Base-by-base conservation (phyloP, 2,329 filamentous ascomycete species). In the Fusarium scirpi region DNA sequence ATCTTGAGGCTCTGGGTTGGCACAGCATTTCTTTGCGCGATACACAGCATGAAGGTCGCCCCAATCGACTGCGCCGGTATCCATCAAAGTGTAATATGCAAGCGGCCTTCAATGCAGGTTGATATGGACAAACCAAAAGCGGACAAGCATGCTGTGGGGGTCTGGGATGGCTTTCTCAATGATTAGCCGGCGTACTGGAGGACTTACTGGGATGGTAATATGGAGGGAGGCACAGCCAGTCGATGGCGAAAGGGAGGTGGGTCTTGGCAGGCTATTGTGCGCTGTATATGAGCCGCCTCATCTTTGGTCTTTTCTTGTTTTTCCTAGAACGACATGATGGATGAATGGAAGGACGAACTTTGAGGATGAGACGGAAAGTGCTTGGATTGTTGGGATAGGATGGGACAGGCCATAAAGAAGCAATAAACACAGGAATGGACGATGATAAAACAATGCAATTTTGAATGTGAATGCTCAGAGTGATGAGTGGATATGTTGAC, bases 51-150 rank as follows among this genome's bases (percentile, higher is more conserved):
- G 44, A 48, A 59, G 46, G 44, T 32, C 29, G 44, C 43, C 55
- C 46, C 15, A 44, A 51, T 16, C 44, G 47, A 47, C 29, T 56
- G 40, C 49, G 55, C 45, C 46, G 20, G 30, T 27, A 12, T 38
- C 43, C 30, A 45, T 49, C 51, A 47, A 29, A 20, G 29, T 32
- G 47, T 49, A 48, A 16, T 38, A 27, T 16, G 20, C 32, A 48
- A 34, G 25, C 58, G 45, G 32, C 25, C 30, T 57, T 62, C 54
- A 40, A 54, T 52, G 43, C 30, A 46, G 20, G 49, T 43, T 45
- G n/a, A 41, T 66, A 72, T 73, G 67, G 71, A 67, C 69, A 66
- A 71, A 45, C 40, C 48, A 72, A 67, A 65, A 67, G 67, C 52
- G 58, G 56, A 51, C 49, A 54, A 57, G 51, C 59, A 60, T 71